phyloP scores from a whole-genome alignment of 176 grass and related monocot species.

The Carex myosuroides region DNA sequence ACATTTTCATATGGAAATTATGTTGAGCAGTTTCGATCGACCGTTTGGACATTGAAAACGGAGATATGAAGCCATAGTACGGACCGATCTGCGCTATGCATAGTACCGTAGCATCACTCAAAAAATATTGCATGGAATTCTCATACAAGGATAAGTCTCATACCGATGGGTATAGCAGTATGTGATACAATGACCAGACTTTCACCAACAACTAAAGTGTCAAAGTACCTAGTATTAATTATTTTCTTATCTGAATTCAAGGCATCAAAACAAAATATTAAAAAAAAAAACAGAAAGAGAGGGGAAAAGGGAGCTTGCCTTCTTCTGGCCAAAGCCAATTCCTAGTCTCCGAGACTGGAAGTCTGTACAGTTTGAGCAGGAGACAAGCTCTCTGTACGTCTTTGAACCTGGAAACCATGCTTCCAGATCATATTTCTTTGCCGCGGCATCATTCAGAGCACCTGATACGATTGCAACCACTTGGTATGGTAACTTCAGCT shows the following conservation, averaged over 20 bases:
- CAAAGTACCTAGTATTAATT: neutral
- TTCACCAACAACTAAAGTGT: neutral
- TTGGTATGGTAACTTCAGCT: conserved; percentile 87
- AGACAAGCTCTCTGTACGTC: conserved; percentile 78
- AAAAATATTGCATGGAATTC: neutral
- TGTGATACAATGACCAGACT: neutral
- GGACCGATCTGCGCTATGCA: too few species aligned
- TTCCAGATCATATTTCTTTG: conserved; percentile 95
- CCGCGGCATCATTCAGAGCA: conserved; percentile 88
- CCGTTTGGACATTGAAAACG: too few species aligned
- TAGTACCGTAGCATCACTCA: too few species aligned
- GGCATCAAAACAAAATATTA: neutral
- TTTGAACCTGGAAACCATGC: conserved; percentile 96
- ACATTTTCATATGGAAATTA: too few species aligned
- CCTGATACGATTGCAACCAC: conserved; percentile 84
- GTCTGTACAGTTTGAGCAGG: conserved; percentile 94
- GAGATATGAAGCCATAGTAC: too few species aligned
- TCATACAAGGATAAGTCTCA: neutral
- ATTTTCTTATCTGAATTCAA: neutral
- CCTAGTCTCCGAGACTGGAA: conserved; percentile 89
- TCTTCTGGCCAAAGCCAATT: conserved; percentile 84
- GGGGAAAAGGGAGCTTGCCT: conserved; percentile 29
- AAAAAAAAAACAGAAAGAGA: neutral
- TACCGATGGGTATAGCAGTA: neutral
- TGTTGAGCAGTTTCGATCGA: too few species aligned